These are phyloP conservation scores for Pseudopithomyces chartarum DNA, from an alignment of 2,329 filamentous ascomycete species.

Conservation along the genomic window DNA sequence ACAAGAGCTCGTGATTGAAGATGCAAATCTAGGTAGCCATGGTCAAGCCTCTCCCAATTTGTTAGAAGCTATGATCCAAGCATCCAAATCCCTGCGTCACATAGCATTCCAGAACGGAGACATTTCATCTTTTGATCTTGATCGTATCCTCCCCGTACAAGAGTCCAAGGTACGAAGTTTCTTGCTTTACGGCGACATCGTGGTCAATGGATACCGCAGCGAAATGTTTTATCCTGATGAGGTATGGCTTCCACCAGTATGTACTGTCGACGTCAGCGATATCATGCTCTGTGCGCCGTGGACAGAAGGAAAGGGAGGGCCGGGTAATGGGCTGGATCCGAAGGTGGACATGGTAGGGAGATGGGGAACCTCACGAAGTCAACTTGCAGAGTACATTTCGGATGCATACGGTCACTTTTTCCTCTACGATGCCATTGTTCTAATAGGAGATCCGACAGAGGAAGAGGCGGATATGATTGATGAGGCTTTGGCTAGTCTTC, in stretches of 20 bases:
- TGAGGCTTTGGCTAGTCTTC: background rate
- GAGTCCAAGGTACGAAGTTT: background rate
- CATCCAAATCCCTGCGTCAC: background rate
- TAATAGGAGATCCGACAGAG: background rate
- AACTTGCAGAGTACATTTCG: background rate
- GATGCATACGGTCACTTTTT: background rate
- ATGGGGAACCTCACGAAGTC: background rate
- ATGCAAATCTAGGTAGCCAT: background rate
- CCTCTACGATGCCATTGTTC: background rate
- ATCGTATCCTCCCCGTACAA: background rate
- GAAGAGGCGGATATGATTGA: background rate
- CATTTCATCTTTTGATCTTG: background rate
- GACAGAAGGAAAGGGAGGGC: background rate
- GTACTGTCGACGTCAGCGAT: background rate
- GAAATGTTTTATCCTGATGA: background rate
- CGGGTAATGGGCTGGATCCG: background rate
- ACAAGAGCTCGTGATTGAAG: background rate
- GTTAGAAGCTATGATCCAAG: background rate
- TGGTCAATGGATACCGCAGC: background rate
- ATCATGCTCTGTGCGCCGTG: background rate
- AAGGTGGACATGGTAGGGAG: background rate
- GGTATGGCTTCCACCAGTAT: background rate
- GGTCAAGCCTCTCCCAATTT: background rate
- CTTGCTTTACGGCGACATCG: background rate
- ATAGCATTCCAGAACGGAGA: background rate